These are phyloP conservation scores for Ceratobasidium sp. DNA, from an alignment of 1,284 basidiomycete genomes.

Conservation along the genomic window DNA sequence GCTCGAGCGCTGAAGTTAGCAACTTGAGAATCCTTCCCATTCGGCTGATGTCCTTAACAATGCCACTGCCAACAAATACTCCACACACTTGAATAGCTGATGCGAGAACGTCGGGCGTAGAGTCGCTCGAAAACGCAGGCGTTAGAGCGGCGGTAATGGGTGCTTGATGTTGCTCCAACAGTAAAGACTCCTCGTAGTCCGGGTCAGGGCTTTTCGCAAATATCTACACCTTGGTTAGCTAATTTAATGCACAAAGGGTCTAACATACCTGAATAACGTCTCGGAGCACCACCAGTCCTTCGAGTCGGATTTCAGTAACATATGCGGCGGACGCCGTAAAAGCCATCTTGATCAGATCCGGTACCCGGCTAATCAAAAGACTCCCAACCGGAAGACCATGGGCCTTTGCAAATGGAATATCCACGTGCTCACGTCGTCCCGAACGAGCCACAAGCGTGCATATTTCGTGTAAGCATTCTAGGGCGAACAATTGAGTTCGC, in stretches of 20 bases:
- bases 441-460: slow-evolving; percentile 81
- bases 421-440: slow-evolving; percentile 85
- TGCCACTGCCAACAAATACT: slow-evolving; percentile 95
- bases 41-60: slow-evolving; percentile 87
- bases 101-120: slow-evolving; percentile 94
- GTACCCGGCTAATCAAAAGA: slow-evolving; percentile 83
- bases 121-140: slow-evolving; percentile 94
- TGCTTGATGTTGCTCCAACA: slow-evolving; percentile 99
- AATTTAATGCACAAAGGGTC: background rate
- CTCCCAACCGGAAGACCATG: slow-evolving; percentile 63
- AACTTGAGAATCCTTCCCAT: slow-evolving; percentile 97
- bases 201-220: slow-evolving; percentile 92
- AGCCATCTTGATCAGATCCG: slow-evolving; percentile 97
- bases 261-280: slow-evolving; percentile 90
- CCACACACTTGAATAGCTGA: slow-evolving; percentile 95
- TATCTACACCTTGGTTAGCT: slow-evolving; percentile 63
- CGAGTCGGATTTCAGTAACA: slow-evolving; percentile 95
- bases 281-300: slow-evolving; percentile 88
- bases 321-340: slow-evolving; percentile 97
- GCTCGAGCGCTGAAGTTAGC: slow-evolving; percentile 88
- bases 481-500: slow-evolving; percentile 96
- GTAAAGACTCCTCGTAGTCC: slow-evolving; percentile 88
- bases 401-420: slow-evolving; percentile 73
- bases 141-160: slow-evolving; percentile 99
- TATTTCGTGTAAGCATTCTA: slow-evolving; percentile 93